Base-by-base conservation (phyloP, 192 early-diverging fungal species). In the Rhizoclosmatium globosum region DNA sequence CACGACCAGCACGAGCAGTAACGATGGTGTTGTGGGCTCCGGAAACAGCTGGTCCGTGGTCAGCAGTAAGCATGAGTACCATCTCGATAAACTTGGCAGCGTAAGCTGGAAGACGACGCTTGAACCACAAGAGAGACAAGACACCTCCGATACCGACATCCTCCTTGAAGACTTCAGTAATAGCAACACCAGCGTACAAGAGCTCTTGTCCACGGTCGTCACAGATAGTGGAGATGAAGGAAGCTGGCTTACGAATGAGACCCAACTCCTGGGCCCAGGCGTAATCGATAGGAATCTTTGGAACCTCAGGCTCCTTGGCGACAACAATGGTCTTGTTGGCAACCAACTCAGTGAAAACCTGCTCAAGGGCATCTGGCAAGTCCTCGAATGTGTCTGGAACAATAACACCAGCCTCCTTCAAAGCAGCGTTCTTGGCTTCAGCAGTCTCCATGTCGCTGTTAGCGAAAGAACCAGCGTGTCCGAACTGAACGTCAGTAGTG, bases 201-300 rank as follows among this genome's bases (percentile, higher is more conserved):
- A 99, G 87, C 87, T 99, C 97, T 87, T 99, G 96, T 64, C 97
- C 97, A 89, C 97, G 95, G 89, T 99, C 97, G 87, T 99, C 97
- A 82, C 93, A 95, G 84, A 99, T 99, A 47, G 97, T 99, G 70
- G 96, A 98, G 65, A 99, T 96, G 82, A 99, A 99, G 74, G 93
- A 94, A 3, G 97, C 96, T 42, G 97, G 97, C 88, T 99, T 99
- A 83, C 97, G 95, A 74, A 99, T 94, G 64, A 99, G 91, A 9
- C 97, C 97, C 46, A 99, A 89, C 88, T 99, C 97, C 87, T 97
- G 95, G 45, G 97, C 97, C 97, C 97, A 99, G 9, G 95, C 91
- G 83, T 99, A 99, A 88, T 99, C 97, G 79, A 99, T 97, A 41
- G 97, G 97, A 78, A 99, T 97, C 92, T 98, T 98, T 75, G 97